These are phyloP conservation scores for Spatholobus suberectus DNA, from an alignment of 306 rosid species.

Conservation along the genomic window DNA sequence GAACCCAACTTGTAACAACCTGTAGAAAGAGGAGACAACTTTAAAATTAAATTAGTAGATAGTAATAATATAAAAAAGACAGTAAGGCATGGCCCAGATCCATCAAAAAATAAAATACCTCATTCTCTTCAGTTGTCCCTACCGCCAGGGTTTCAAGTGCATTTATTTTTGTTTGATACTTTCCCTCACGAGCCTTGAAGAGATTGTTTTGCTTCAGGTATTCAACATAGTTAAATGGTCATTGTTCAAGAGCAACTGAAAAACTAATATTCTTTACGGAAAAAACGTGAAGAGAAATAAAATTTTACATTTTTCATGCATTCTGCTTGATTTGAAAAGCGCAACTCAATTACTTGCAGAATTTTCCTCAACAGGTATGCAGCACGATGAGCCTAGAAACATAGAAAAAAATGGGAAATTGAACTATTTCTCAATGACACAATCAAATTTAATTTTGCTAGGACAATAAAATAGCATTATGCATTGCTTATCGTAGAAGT, in stretches of 20 bases:
- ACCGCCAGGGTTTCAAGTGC: conserved; percentile 83
- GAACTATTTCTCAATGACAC: background rate
- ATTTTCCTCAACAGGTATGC: conserved; percentile 78
- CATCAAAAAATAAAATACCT: conserved; percentile 55
- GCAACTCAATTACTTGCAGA: conserved; percentile 77
- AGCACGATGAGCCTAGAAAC: conserved; percentile 64
- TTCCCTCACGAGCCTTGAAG: conserved; percentile 84
- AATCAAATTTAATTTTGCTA: background rate
- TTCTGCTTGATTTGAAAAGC: conserved; percentile 71
- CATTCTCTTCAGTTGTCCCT: conserved; percentile 80
- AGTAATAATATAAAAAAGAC: conserved; percentile 9
- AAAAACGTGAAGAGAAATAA: conserved; percentile 1
- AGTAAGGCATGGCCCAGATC: conserved; percentile 25
- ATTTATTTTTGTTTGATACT: conserved; percentile 71
- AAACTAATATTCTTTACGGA: conserved; percentile 11
- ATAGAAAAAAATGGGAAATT: conserved; percentile 29
- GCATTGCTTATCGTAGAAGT: conserved; percentile 45
- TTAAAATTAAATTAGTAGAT: conserved; percentile 34
- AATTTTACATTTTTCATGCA: conserved; percentile 73
- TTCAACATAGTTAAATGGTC: conserved; percentile 42
- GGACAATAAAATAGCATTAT: conserved; percentile 20
- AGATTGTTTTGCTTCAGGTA: conserved; percentile 74
- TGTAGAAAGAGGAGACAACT: conserved; percentile 47
- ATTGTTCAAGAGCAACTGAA: conserved; percentile 39
- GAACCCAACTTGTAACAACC: conserved; percentile 81